Base-by-base conservation (phyloP, 225 moss, liverwort and hornwort species). In the Sphagnum contortum region DNA sequence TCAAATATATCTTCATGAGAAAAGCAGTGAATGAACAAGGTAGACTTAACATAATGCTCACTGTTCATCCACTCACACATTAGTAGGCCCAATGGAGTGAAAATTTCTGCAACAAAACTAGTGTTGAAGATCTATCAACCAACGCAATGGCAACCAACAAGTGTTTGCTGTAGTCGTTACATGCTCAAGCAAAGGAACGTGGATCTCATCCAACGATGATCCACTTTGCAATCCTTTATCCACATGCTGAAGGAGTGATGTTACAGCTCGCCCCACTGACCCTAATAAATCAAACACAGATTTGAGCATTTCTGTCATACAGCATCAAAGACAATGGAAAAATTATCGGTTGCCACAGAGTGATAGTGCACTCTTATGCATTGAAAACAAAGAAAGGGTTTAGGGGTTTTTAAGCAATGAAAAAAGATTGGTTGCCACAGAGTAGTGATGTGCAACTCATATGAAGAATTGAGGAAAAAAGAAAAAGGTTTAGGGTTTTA, bases 101-200 rank as follows among this genome's bases (percentile, higher is more conserved):
- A 29, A 29, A 29, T 29, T 29, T 29, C 29, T 29, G 29, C 29
- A 29, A 29, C 29, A 29, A 29, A 29, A 29, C 29, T 29, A 29
- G 29, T 29, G 0, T 29, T 1, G 29, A 29, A 29, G 29, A 29
- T 29, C 29, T 29, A 29, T 29, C 29, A 29, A 29, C 29, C 29
- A 29, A 29, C 29, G 29, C 29, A 29, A 29, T 29, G 29, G 29
- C 29, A 29, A 29, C 29, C 29, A 29, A 29, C 29, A 29, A 29
- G 29, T 29, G 29, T 29, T 29, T 29, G 29, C 29, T 29, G 29
- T 29, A 29, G 29, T 29, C 29, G 86, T 81, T 81, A 94, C 94
- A 80, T 92, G 91, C 76, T 95, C 88, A 68, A 95, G 79, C 68
- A 95, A 72, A 48, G 91, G 82, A 60, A 83, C 59, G 61, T 71